These are phyloP conservation scores for Halophytophthora polymorphica DNA, from an alignment of 352 stramenopile species.

Conservation along the genomic window DNA sequence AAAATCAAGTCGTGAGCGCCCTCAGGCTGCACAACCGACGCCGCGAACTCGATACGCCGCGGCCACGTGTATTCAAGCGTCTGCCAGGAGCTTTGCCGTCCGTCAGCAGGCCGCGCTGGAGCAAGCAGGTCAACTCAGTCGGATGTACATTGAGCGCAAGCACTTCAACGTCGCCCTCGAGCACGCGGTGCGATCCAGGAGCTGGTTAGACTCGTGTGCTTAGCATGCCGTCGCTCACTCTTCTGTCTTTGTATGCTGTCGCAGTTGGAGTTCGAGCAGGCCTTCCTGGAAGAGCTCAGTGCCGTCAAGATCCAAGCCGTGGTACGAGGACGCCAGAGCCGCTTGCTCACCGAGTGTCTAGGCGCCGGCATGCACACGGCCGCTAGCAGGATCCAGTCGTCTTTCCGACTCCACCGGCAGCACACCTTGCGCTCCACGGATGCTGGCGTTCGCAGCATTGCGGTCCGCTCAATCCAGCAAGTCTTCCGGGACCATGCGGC, in stretches of 20 bases:
- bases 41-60: conserved; percentile 12
- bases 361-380: conserved; percentile 42
- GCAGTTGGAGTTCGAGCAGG: conserved; percentile 35
- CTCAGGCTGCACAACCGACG: conserved; percentile 1
- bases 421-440: conserved; percentile 4
- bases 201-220: background rate
- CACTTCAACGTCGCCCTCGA: conserved; percentile 45
- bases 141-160: conserved; percentile 57
- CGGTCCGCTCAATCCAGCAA: conserved; percentile 48
- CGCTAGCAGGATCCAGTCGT: conserved; percentile 43
- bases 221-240: conserved; percentile 1
- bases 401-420: conserved; percentile 28
- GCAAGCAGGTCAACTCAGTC: conserved; percentile 41
- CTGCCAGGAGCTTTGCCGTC: conserved; percentile 22
- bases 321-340: conserved; percentile 54
- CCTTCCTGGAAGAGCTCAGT: conserved; percentile 46
- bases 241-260: conserved; percentile 1
- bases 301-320: conserved; percentile 64
- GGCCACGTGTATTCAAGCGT: conserved; percentile 37
- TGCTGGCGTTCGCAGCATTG: conserved; percentile 43
- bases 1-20: background rate
- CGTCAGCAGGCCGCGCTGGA: conserved; percentile 21
- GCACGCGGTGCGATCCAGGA: conserved; percentile 33
- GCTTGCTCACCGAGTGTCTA: conserved; percentile 43
- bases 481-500: conserved; percentile 29